Evolutionary conservation across 129 eudicot species (phyloP), one percentile per base, ranked within the genome.

Genomic region (Lactuca sativa): DNA sequence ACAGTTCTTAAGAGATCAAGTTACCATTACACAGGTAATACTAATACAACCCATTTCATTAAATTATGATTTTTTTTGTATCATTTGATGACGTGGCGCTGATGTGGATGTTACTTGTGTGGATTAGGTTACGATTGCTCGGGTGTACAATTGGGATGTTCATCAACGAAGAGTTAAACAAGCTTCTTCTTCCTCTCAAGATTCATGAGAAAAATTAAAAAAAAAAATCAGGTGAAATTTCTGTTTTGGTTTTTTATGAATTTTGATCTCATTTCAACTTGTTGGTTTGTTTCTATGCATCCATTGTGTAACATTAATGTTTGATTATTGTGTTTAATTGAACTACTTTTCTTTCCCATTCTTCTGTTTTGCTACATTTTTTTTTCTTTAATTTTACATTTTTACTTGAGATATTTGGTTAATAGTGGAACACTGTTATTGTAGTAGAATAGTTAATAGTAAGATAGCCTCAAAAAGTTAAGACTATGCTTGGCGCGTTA

Each of bases 111-210:
- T 10, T 47, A 47, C 1, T 11, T 47, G 52, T 47, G 52, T 47
- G 56, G 48, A 21, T 66, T 86, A 93, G 99, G 99, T 93, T 57
- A 89, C 99, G 8, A 87, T 90, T 62, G 99, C 99, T 48, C 99
- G 99, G 36, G 92, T 93, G 44, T 93, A 86, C 80, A 93, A 93
- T 64, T 93, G 99, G 98, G 97, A 89, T 77, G 97, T 93, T 37
- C 99, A 90, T 78, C 97, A 89, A 41, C 92, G 99, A 18, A 85
- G 92, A 83, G 63, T 74, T n/a, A 47, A 47, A 58, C 90, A 85
- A 75, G 71, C 90, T 43, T 73, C 83, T 25, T 25, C 30, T 57
- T 56, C 83, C 8, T 31, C 82, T 56, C 81, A 74, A 47, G 97
- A 92, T 36, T 80, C 89, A 12, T 88, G 30, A 25, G 30, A 25